A percentile compares a stretch with the other conserved stretches of the same genome.
Evolutionary conservation across 768 basidiomycete genomes (phyloP).

Genomic region (Rickenella mellea): DNA sequence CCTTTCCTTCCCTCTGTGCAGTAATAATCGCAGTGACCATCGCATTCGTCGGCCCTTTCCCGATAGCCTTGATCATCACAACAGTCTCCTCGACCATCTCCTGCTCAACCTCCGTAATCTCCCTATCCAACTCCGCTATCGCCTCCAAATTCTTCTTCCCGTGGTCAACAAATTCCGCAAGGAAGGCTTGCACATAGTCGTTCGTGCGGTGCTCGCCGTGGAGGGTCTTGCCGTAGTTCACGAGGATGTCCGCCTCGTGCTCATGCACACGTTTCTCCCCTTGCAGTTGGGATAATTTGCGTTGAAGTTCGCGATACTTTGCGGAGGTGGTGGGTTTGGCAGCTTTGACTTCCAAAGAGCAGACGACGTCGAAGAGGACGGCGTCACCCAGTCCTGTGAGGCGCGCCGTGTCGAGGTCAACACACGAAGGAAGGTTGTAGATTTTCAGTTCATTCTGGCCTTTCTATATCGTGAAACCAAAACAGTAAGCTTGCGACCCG

Average conservation of each 20-base stretch:
- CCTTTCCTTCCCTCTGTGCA: constrained; percentile 23
- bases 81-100: constrained; percentile 28
- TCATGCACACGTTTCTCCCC: constrained; percentile 29
- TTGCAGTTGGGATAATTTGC: constrained; percentile 25
- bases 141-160: constrained; percentile 25
- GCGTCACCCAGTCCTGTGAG: constrained; percentile 40
- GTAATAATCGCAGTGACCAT: constrained; percentile 34
- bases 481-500: background rate
- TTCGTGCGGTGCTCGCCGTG: constrained; percentile 31
- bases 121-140: constrained; percentile 26
- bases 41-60: constrained; percentile 7
- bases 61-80: constrained; percentile 23
- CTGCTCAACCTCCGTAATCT: constrained; percentile 30
- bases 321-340: constrained; percentile 20
- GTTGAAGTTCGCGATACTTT: constrained; percentile 16
- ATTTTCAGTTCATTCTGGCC: constrained; percentile 47
- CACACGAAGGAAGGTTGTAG: constrained; percentile 34
- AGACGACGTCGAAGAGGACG: constrained; percentile 48
- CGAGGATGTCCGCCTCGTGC: constrained; percentile 32
- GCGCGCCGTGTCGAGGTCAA: constrained; percentile 44
- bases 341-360: constrained; percentile 22
- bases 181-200: constrained; percentile 27
- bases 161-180: constrained; percentile 30
- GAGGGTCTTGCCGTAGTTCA: constrained; percentile 35
- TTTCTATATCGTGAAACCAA: constrained; percentile 24